phyloP scores from a whole-genome alignment of 1,284 basidiomycete species.

The Tilletiopsis washingtonensis region DNA sequence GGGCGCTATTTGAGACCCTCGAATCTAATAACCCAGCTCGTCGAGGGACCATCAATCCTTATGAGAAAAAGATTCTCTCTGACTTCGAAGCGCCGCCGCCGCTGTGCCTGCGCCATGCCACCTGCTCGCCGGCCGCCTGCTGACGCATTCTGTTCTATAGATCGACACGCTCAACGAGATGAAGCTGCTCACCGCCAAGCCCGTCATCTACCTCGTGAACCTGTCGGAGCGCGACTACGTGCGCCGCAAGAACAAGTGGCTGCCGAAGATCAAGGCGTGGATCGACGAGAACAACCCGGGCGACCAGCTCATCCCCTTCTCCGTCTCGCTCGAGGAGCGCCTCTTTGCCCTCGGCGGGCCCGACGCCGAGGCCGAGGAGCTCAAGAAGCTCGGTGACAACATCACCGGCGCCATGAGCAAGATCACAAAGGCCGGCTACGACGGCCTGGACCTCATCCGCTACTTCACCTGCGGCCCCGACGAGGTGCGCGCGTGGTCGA shows the following conservation, averaged over 20 bases:
- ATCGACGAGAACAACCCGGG: constrained; percentile 96
- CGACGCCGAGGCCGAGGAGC: constrained; percentile 38
- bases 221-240: constrained; percentile 89
- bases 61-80: constrained; percentile 41
- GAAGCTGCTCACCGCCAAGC: constrained; percentile 87
- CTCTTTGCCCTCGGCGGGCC: constrained; percentile 53
- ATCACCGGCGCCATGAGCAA: constrained; percentile 41
- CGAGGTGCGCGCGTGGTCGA: constrained; percentile 94
- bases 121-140: background rate
- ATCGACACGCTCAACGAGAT: constrained; percentile 92
- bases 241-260: constrained; percentile 99
- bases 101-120: background rate
- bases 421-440: constrained; percentile 45
- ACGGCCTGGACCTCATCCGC: constrained; percentile 39
- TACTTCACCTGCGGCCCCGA: constrained; percentile 88
- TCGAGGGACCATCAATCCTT: constrained; percentile 54
- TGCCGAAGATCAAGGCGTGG: constrained; percentile 97
- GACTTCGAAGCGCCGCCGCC: constrained; percentile 8
- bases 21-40: constrained; percentile 61
- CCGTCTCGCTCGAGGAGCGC: constrained; percentile 89
- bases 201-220: constrained; percentile 97
- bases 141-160: constrained; percentile 51
- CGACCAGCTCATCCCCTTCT: constrained; percentile 93
- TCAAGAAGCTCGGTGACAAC: constrained; percentile 35
- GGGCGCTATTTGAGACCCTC: constrained; percentile 55